Evolutionary conservation across 805 yeast genomes (phyloP).

Genomic region (Saccharomycopsis fibuligera): DNA sequence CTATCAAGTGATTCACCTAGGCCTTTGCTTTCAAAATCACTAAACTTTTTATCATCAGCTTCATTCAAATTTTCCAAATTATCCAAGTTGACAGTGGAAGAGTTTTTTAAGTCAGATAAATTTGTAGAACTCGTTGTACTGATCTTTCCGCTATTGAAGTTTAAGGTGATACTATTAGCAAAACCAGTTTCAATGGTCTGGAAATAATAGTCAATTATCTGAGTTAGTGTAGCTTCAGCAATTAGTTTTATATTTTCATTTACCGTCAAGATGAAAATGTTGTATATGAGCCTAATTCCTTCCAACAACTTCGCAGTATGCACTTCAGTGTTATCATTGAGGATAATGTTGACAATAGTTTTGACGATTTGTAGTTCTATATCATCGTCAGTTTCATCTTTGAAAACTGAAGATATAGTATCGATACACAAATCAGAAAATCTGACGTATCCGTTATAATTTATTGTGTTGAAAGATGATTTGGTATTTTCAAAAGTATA

Average conservation of each 20-base stretch:
- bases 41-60: slow-evolving; percentile 25
- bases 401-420: slow-evolving; percentile 15
- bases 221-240: slow-evolving; percentile 93
- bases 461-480: slow-evolving; percentile 10
- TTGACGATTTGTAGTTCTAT: slow-evolving; percentile 90
- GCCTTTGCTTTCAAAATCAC: slow-evolving; percentile 24
- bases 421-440: slow-evolving; percentile 19
- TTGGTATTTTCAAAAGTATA: slow-evolving; percentile 19
- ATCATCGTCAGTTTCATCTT: slow-evolving; percentile 80
- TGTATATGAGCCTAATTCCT: slow-evolving; percentile 90
- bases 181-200: slow-evolving; percentile 51
- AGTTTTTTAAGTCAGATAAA: slow-evolving; percentile 2
- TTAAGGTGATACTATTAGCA: slow-evolving; percentile 16
- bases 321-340: slow-evolving; percentile 73
- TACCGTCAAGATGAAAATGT: slow-evolving; percentile 76
- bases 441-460: slow-evolving; percentile 7
- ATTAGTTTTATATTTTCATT: slow-evolving; percentile 65
- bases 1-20: slow-evolving; percentile 25
- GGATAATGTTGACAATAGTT: slow-evolving; percentile 82
- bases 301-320: slow-evolving; percentile 86
- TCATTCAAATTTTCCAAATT: slow-evolving; percentile 27
- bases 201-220: slow-evolving; percentile 79
- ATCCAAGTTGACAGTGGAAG: slow-evolving; percentile 25
- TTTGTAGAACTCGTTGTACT: slow-evolving; percentile 10
- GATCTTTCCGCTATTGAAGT: slow-evolving; percentile 5